Percentiles rank a stretch among this genome's conserved stretches.
phyloP scores from a whole-genome alignment of 805 yeast genomes.

The Metschnikowia arizonensis region DNA sequence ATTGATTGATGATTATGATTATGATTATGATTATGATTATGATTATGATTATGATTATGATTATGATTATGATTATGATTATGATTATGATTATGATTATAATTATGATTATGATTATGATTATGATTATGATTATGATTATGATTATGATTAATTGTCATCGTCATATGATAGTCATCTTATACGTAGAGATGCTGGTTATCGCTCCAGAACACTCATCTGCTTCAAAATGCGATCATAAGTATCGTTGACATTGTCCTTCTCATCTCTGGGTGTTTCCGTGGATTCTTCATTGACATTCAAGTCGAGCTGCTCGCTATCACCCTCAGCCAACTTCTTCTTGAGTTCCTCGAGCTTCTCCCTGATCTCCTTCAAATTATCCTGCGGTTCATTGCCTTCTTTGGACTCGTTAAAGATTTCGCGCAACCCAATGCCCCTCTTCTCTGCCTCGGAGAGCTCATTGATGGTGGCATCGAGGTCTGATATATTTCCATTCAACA shows the following conservation, averaged over 20 bases:
- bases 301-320: conserved; percentile 1
- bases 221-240: conserved; percentile 3
- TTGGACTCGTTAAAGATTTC: conserved; percentile 15
- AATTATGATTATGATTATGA: not conserved
- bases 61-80: not conserved
- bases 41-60: no score
- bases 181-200: not conserved
- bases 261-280: conserved; percentile 1
- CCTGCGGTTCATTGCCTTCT: not conserved
- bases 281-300: not conserved
- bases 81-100: not conserved
- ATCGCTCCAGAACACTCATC: conserved; percentile 2
- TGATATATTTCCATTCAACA: conserved; percentile 27
- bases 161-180: not conserved
- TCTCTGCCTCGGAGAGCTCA: conserved; percentile 29
- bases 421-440: conserved; percentile 31
- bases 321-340: conserved; percentile 2
- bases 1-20: not conserved
- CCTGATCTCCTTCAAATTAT: conserved; percentile 9
- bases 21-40: no score
- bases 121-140: not conserved
- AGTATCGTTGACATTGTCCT: not conserved
- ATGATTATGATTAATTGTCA: no score
- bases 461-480: conserved; percentile 35
- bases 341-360: conserved; percentile 10